These are phyloP conservation scores for Brassica incana DNA, from an alignment of 345 rosid genomes.

Conservation along the genomic window DNA sequence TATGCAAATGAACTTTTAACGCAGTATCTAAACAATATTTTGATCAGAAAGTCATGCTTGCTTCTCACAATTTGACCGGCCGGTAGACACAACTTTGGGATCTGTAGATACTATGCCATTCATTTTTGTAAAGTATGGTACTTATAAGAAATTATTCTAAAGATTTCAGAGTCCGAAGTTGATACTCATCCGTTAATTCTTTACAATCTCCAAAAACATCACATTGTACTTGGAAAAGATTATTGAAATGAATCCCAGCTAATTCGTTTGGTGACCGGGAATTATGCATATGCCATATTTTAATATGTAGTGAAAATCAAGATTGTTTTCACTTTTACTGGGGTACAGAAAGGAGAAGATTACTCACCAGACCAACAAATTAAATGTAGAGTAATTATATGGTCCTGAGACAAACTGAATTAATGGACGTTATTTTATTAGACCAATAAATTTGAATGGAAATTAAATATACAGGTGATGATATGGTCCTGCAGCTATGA, in stretches of 20 bases:
- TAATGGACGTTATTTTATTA: conserved; percentile 20
- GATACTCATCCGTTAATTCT: conserved; percentile 19
- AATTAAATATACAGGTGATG: conserved; percentile 29
- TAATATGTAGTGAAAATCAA: background rate
- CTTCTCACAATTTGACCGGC: conserved; percentile 19
- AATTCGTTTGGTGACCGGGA: background rate
- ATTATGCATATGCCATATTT: background rate
- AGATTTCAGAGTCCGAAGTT: conserved; percentile 23
- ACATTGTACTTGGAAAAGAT: background rate
- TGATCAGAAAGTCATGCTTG: background rate
- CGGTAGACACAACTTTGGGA: conserved; percentile 31
- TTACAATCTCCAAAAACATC: background rate
- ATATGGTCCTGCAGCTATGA: conserved; percentile 25
- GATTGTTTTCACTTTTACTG: background rate
- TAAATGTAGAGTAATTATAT: conserved; percentile 23
- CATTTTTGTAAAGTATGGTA: background rate
- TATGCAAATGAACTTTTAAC: background rate
- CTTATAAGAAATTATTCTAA: background rate
- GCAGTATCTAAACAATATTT: background rate
- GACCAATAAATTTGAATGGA: conserved; percentile 29
- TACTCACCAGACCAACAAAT: conserved; percentile 22
- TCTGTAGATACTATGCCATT: conserved; percentile 11
- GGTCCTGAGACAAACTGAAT: conserved; percentile 19
- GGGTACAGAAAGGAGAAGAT: conserved; percentile 12
- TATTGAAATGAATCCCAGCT: background rate